phyloP scores from a whole-genome alignment of 108 stramenopile species.

The Bacterosira constricta region DNA sequence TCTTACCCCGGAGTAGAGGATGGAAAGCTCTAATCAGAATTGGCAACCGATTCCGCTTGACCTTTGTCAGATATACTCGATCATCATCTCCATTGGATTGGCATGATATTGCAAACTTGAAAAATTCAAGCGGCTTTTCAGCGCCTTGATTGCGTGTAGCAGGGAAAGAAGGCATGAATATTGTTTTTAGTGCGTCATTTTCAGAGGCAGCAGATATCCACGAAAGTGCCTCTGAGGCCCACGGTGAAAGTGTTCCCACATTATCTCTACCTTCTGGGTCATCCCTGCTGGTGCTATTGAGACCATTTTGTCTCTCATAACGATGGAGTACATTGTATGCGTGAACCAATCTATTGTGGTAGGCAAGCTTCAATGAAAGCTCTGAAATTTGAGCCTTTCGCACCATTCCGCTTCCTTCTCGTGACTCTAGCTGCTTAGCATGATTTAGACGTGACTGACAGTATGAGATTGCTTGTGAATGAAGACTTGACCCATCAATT shows the following conservation, averaged over 20 bases:
- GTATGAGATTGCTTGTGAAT: constrained; percentile 59
- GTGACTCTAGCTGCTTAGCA: constrained; percentile 40
- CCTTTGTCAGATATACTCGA: constrained; percentile 63
- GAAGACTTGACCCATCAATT: constrained; percentile 69
- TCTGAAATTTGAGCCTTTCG: constrained; percentile 33
- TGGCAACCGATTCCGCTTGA: constrained; percentile 61
- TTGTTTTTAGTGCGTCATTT: constrained; percentile 15
- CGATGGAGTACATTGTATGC: constrained; percentile 71
- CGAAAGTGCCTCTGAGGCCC: constrained; percentile 52
- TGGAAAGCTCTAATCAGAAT: constrained; percentile 68
- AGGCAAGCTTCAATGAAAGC: constrained; percentile 63
- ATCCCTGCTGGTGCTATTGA: constrained; percentile 6
- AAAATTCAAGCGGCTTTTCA: constrained; percentile 37
- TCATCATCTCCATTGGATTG: constrained; percentile 12
- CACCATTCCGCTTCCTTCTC: constrained; percentile 39
- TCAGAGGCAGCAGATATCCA: constrained; percentile 50
- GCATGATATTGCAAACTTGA: constrained; percentile 47
- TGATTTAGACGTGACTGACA: constrained; percentile 63
- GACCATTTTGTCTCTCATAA: constrained; percentile 52
- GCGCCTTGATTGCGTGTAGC: constrained; percentile 2
- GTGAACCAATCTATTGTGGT: constrained; percentile 43
- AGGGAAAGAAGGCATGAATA: constrained; percentile 11
- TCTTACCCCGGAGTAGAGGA: constrained; percentile 58
- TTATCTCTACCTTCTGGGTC: constrained; percentile 9
- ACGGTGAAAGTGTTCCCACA: constrained; percentile 14